Conservation (phyloP, 179 eudicot genomes). For the Nepenthes alata region DNA sequence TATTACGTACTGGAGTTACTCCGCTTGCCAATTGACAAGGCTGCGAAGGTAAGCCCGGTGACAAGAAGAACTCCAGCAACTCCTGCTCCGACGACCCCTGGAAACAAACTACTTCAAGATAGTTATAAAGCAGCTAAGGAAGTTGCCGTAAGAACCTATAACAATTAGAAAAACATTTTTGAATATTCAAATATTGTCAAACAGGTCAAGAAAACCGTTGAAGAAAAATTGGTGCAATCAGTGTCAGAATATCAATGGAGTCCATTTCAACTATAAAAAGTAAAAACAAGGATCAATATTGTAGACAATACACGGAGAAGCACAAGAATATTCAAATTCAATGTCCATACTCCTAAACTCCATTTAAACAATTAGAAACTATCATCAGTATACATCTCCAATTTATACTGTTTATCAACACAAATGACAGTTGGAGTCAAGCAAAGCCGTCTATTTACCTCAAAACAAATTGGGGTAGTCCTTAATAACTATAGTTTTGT, state of each 20-base stretch:
- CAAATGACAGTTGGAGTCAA: too few relatives aligned
- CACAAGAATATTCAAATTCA: too few relatives aligned
- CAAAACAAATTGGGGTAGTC: too few relatives aligned
- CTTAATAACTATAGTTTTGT: too few relatives aligned
- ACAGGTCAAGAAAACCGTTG: too few relatives aligned
- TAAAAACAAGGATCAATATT: conserved; percentile 8
- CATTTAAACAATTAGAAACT: neutral
- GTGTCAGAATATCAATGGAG: neutral
- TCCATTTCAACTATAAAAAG: conserved; percentile 1
- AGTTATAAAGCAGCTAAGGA: conserved; percentile 17
- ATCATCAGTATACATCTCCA: neutral
- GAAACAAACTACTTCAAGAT: conserved; percentile 54
- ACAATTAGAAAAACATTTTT: too few relatives aligned
- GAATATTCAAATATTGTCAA: too few relatives aligned
- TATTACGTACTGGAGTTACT: conserved; percentile 45
- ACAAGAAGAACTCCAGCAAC: conserved; percentile 67
- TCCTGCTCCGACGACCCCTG: conserved; percentile 83
- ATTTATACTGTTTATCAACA: too few relatives aligned
- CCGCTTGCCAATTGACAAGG: conserved; percentile 52
- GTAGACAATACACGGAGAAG: neutral
- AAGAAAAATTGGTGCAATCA: too few relatives aligned
- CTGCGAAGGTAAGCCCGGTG: conserved; percentile 67
- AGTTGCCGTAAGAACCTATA: too few relatives aligned
- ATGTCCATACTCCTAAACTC: neutral
- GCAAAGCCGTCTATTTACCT: too few relatives aligned